These are phyloP conservation scores for Magnaporthales sp. DNA, from an alignment of 2,329 filamentous ascomycete genomes.

Conservation along the genomic window DNA sequence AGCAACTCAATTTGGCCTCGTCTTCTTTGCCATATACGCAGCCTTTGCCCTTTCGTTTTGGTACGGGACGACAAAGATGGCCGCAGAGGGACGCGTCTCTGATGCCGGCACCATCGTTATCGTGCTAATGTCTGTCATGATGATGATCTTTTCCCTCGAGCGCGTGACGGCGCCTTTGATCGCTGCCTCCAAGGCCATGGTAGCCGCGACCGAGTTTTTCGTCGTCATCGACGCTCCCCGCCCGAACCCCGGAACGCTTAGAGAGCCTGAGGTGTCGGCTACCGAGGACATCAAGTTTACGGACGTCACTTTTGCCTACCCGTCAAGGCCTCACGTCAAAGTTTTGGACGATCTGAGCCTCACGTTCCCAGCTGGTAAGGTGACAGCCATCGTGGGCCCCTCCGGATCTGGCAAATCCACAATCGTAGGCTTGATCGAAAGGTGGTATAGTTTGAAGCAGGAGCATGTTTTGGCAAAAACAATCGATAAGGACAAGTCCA, in stretches of 20 bases:
- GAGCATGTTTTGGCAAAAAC: conserved; percentile 41
- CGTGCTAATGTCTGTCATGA: conserved; percentile 49
- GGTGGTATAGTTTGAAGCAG: conserved; percentile 40
- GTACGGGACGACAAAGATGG: conserved; percentile 46
- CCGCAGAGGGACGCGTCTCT: conserved; percentile 33
- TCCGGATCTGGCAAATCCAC: conserved; percentile 70
- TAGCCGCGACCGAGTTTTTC: conserved; percentile 50
- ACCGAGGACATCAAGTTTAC: conserved; percentile 50
- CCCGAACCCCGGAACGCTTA: conserved; percentile 29
- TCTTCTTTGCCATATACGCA: conserved; percentile 45
- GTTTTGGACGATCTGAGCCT: conserved; percentile 53
- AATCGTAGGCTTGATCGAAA: conserved; percentile 60
- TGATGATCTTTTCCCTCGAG: conserved; percentile 47
- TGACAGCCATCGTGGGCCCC: conserved; percentile 66
- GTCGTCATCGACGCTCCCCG: conserved; percentile 40
- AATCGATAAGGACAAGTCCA: conserved; percentile 35
- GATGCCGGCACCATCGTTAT: conserved; percentile 46
- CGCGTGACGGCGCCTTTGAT: conserved; percentile 49
- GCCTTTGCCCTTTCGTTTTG: conserved; percentile 53
- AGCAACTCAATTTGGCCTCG: conserved; percentile 41
- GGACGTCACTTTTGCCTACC: conserved; percentile 65
- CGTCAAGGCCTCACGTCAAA: conserved; percentile 53
- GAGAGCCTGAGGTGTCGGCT: conserved; percentile 38
- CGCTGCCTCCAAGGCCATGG: conserved; percentile 47
- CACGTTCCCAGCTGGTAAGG: conserved; percentile 52